A percentile compares a stretch with the other conserved stretches of the same genome.
Evolutionary conservation across 2,329 filamentous ascomycete genomes (phyloP).

Genomic region (Cercospora zeina): DNA sequence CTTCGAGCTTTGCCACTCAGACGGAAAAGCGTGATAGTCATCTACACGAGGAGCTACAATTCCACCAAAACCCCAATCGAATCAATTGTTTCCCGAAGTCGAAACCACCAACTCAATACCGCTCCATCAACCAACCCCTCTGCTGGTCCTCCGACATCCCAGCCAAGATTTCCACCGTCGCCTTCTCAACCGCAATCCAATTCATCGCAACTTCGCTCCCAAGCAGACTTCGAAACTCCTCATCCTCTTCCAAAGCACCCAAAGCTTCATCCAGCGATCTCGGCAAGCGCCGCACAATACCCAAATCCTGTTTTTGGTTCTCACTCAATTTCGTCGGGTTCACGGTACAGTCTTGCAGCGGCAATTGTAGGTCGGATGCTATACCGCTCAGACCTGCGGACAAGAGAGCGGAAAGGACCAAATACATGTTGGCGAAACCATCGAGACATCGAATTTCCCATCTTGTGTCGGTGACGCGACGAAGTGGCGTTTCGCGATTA

Average conservation of each 20-base stretch:
- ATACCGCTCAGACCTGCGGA: conserved; percentile 62
- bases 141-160: conserved; percentile 53
- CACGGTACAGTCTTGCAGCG: conserved; percentile 55
- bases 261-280: conserved; percentile 58
- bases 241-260: conserved; percentile 45
- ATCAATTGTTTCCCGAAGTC: background rate
- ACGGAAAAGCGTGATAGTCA: no score
- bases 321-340: conserved; percentile 57
- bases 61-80: background rate
- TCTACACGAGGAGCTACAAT: no score
- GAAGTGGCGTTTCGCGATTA: conserved; percentile 73
- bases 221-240: background rate
- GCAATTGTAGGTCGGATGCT: conserved; percentile 46
- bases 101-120: conserved; percentile 54
- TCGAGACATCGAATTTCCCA: conserved; percentile 78
- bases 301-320: conserved; percentile 53
- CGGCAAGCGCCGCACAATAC: conserved; percentile 59
- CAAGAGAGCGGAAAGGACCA: conserved; percentile 64
- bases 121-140: conserved; percentile 63
- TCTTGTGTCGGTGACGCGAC: conserved; percentile 54
- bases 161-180: conserved; percentile 55
- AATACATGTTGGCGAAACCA: conserved; percentile 75
- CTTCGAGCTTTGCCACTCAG: no score
- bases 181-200: conserved; percentile 54
- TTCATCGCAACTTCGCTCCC: conserved; percentile 19